These are phyloP conservation scores for Dictyostelium discoideum DNA, from an alignment of 78 protist genomes.

Conservation along the genomic window DNA sequence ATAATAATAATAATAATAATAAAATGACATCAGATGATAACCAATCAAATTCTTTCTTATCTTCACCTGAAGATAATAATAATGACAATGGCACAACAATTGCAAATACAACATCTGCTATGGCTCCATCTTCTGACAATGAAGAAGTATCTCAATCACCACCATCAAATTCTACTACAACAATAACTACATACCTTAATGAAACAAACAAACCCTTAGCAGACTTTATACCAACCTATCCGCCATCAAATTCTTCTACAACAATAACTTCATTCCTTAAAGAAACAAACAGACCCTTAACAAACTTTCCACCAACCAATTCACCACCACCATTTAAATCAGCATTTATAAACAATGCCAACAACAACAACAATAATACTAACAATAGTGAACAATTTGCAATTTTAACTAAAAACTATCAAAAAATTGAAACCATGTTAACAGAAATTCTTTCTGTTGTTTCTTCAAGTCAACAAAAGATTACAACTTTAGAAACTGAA, in stretches of 20 bases:
- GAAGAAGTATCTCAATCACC: not conserved
- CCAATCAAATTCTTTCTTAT: not conserved
- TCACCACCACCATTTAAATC: not conserved
- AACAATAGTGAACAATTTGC: not conserved
- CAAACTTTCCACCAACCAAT: not conserved
- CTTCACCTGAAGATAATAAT: not conserved
- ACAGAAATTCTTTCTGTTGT: conserved; percentile 4
- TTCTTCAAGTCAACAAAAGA: not conserved
- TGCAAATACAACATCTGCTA: not conserved
- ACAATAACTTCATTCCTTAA: not conserved
- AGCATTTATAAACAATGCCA: not conserved
- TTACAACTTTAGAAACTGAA: not conserved
- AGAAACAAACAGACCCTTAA: not conserved
- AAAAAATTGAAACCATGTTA: not conserved
- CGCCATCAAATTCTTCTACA: not conserved
- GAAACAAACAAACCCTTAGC: not conserved
- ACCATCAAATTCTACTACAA: not conserved
- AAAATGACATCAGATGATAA: not conserved
- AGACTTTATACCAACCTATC: not conserved
- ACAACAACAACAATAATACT: not conserved
- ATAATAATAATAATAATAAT: not conserved
- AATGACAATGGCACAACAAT: not conserved
- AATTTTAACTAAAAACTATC: not conserved
- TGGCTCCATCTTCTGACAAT: not conserved
- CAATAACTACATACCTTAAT: not conserved